Conservation (phyloP, 805 yeast genomes). For the Candida ficus region DNA sequence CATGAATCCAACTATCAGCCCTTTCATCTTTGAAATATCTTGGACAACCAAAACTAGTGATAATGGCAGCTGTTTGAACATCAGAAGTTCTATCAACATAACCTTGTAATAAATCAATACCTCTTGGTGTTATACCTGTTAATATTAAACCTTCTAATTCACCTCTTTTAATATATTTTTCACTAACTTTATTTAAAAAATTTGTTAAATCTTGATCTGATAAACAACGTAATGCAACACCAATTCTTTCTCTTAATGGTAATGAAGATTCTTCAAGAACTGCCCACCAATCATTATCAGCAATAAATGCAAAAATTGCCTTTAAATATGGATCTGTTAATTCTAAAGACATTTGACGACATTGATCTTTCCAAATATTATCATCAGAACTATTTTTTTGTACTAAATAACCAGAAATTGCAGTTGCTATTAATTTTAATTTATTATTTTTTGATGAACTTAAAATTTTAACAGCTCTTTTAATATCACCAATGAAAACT, state of each 20-base stretch:
- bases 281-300: conserved; percentile 96
- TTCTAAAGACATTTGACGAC: conserved; percentile 83
- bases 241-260: conserved; percentile 82
- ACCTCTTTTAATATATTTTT: conserved; percentile 67
- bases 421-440: conserved; percentile 79
- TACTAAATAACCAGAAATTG: conserved; percentile 84
- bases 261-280: conserved; percentile 85
- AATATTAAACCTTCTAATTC: conserved; percentile 87
- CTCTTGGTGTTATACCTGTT: conserved; percentile 88
- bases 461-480: conserved; percentile 73
- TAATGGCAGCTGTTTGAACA: conserved; percentile 84
- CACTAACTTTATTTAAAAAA: conserved; percentile 66
- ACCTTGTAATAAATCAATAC: conserved; percentile 75
- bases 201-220: conserved; percentile 73
- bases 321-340: conserved; percentile 84
- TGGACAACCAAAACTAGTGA: conserved; percentile 79
- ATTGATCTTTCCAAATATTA: conserved; percentile 85
- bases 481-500: conserved; percentile 85
- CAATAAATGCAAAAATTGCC: conserved; percentile 88
- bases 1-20: conserved; percentile 73
- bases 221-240: conserved; percentile 83
- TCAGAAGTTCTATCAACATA: conserved; percentile 87
- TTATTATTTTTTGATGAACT: conserved; percentile 68
- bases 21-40: conserved; percentile 70
- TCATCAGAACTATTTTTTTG: conserved; percentile 42